Evolutionary conservation across 495 filamentous ascomycete genomes (phyloP).

Genomic region (Talaromyces thailandensis): DNA sequence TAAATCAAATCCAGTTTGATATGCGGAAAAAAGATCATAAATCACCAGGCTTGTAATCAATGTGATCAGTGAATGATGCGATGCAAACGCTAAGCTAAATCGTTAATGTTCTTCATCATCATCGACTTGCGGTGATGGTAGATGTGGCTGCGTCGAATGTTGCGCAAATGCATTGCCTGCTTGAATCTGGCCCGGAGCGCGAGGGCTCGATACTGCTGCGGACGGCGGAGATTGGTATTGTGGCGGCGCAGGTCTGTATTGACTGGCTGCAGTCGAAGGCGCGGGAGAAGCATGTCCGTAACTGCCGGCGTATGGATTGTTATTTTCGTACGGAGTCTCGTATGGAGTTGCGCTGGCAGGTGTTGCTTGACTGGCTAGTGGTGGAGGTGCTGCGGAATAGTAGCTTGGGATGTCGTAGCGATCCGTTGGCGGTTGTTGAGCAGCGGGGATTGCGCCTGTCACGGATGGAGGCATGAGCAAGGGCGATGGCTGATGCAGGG

Average conservation of each 20-base stretch:
- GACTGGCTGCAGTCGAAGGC: not conserved
- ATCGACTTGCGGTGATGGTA: not conserved
- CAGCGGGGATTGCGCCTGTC: slow-evolving; percentile 14
- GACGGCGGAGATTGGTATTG: slow-evolving; percentile 3
- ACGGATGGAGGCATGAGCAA: slow-evolving; percentile 16
- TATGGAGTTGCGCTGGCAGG: not conserved
- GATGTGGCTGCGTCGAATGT: not conserved
- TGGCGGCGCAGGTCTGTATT: not conserved
- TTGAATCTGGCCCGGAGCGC: not conserved
- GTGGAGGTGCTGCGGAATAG: not conserved
- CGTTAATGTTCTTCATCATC: not conserved
- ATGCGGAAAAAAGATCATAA: not conserved
- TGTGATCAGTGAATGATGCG: too few species aligned
- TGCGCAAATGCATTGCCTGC: not conserved
- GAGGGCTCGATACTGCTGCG: not conserved
- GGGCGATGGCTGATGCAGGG: slow-evolving; percentile 4
- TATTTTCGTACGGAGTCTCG: not conserved
- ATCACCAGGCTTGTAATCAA: not conserved
- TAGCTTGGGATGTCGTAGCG: slow-evolving; percentile 8
- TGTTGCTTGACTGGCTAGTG: not conserved
- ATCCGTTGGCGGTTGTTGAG: slow-evolving; percentile 5
- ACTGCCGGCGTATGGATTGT: slow-evolving; percentile 3
- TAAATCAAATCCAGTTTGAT: slow-evolving; percentile 3
- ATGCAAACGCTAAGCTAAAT: not conserved
- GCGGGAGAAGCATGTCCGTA: not conserved